These are phyloP conservation scores for Kazachstania psychrophila DNA, from an alignment of 805 yeast species.

Conservation along the genomic window DNA sequence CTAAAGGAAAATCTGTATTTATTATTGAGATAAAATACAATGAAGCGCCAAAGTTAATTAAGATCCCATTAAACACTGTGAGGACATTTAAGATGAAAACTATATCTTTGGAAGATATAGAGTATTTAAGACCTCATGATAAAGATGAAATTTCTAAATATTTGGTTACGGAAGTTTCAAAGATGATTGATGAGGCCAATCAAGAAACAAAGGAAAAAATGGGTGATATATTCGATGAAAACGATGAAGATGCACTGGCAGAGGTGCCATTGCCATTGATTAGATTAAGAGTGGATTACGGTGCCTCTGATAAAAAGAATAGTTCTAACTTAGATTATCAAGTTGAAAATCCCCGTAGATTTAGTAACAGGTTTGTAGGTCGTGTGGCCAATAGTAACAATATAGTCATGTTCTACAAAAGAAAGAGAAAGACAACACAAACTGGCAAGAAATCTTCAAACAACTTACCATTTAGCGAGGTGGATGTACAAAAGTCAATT, in stretches of 20 bases:
- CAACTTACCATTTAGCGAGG: constrained; percentile 7
- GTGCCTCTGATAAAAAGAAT: constrained; percentile 37
- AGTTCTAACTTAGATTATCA: constrained; percentile 50
- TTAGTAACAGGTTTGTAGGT: constrained; percentile 85
- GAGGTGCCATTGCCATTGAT: constrained; percentile 72
- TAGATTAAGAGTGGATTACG: constrained; percentile 75
- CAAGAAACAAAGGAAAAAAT: constrained; percentile 36
- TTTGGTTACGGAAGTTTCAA: constrained; percentile 55
- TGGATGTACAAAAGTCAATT: constrained; percentile 11
- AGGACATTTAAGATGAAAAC: constrained; percentile 77
- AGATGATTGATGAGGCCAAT: constrained; percentile 51
- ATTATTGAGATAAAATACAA: constrained; percentile 53
- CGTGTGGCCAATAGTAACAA: constrained; percentile 86
- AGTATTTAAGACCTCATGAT: constrained; percentile 52
- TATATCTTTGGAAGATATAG: constrained; percentile 42
- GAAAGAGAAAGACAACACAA: constrained; percentile 25
- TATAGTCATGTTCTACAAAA: constrained; percentile 61
- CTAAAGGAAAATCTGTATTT: constrained; percentile 64
- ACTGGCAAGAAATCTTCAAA: constrained; percentile 5
- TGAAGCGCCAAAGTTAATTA: constrained; percentile 46
- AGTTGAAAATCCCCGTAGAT: constrained; percentile 81
- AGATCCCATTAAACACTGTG: constrained; percentile 42
- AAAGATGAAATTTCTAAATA: constrained; percentile 52
- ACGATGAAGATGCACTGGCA: constrained; percentile 18
- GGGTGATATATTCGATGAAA: constrained; percentile 9